Percentiles rank a stretch among this genome's conserved stretches.
Conservation (phyloP, 108 stramenopile genomes). For the Cyclotella choctawhatcheeana region DNA sequence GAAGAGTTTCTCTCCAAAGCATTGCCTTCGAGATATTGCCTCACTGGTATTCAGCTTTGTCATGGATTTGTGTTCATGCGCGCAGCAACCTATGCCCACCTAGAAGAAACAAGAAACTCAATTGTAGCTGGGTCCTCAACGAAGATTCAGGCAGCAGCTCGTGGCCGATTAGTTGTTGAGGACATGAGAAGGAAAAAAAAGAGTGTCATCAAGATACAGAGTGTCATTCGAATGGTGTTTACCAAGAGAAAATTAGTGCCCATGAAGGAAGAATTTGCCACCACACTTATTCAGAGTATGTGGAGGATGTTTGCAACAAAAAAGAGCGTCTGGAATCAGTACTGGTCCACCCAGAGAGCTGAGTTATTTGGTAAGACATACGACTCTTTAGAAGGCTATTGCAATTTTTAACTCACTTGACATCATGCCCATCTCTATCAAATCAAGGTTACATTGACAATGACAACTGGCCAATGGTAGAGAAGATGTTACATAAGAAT, state of each 20-base stretch:
- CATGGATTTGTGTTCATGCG: constrained; percentile 46
- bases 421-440: not conserved
- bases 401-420: not conserved
- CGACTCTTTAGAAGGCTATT: not conserved
- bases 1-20: constrained; percentile 29
- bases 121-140: constrained; percentile 42
- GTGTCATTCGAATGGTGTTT: constrained; percentile 30
- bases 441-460: constrained; percentile 49
- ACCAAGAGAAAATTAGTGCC: constrained; percentile 31
- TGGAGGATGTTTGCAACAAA: constrained; percentile 58
- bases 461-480: constrained; percentile 90
- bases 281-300: constrained; percentile 78
- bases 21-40: constrained; percentile 32
- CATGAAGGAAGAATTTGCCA: constrained; percentile 47
- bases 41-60: constrained; percentile 50
- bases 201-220: constrained; percentile 38
- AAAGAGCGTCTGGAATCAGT: constrained; percentile 42
- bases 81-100: constrained; percentile 23
- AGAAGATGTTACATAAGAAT: constrained; percentile 84
- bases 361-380: constrained; percentile 29
- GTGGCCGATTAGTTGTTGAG: constrained; percentile 34
- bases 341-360: constrained; percentile 49
- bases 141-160: constrained; percentile 51
- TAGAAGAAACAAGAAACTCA: constrained; percentile 37
- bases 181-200: constrained; percentile 22